These are phyloP conservation scores for Diaporthe capsici DNA, from an alignment of 2,329 filamentous ascomycete species.

Conservation along the genomic window DNA sequence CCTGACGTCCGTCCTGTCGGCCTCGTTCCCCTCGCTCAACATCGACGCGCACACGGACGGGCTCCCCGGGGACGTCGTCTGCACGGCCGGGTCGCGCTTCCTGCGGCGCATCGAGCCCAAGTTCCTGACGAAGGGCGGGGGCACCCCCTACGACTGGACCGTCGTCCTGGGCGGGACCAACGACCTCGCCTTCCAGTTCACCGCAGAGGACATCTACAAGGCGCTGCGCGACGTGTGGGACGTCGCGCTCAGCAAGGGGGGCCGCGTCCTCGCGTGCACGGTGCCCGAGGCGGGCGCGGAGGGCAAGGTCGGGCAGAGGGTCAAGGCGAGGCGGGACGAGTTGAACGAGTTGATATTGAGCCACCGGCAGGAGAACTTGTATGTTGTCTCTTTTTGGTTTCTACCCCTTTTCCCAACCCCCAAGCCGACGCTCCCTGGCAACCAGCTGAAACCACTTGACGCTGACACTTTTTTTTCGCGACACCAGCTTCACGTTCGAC, in stretches of 20 bases:
- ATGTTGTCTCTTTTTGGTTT: no score
- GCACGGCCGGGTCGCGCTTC: conserved; percentile 42
- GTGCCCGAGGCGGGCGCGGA: conserved; percentile 63
- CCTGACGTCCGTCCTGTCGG: conserved; percentile 62
- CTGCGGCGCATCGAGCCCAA: conserved; percentile 49
- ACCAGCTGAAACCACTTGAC: background rate
- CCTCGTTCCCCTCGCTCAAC: conserved; percentile 55
- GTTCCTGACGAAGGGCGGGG: conserved; percentile 40
- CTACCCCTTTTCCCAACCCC: no score
- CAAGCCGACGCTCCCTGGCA: no score
- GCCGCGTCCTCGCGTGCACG: conserved; percentile 70
- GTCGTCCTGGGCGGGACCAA: conserved; percentile 74
- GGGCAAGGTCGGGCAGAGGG: conserved; percentile 35
- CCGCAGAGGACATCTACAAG: conserved; percentile 57
- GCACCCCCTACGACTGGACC: conserved; percentile 64
- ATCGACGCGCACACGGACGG: conserved; percentile 60
- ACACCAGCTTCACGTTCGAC: conserved; percentile 68
- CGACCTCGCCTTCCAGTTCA: conserved; percentile 62
- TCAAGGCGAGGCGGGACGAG: conserved; percentile 54
- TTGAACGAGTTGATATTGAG: conserved; percentile 65
- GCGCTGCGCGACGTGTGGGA: conserved; percentile 62
- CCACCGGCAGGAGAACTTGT: conserved; percentile 65
- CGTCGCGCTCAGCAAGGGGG: conserved; percentile 60
- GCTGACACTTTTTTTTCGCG: background rate
- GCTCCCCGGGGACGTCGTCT: conserved; percentile 65